Base-by-base conservation (phyloP, 495 filamentous ascomycete genomes). In the Ramalina intermedia region DNA sequence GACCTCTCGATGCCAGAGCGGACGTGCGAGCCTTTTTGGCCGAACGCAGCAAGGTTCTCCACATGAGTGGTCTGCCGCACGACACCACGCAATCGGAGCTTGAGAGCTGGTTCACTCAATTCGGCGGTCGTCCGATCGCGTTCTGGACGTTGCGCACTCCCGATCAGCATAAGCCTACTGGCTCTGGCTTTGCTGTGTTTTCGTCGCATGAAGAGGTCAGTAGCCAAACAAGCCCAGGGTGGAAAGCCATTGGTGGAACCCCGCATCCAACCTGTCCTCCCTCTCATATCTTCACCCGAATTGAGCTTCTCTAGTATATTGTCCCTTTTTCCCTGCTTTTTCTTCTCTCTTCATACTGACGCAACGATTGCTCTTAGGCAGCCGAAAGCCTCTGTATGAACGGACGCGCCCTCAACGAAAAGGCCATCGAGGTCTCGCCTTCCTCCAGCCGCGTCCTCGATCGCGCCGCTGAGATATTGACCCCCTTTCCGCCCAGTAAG, bases 361-460 rank as follows among this genome's bases (percentile, higher is more conserved):
- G 21, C 16, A 44, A 18, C 14, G 14, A 33, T 57, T 65, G 62
- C 41, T 43, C 54, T 50, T 59, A 91, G 86, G 87, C 87, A 46
- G 91, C 91, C 18, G 91, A 98, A 62, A 93, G 85, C 66, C 73
- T 98, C 40, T 95, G 91, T 71, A 98, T 98, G 91, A 98, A 98
- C 57, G 91, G 91, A 39, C 85, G 91, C 49, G 91, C 91, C 37
- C 73, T 98, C 43, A 98, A 96, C 58, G 91, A 98, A 63, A 96
- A 96, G 69, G 91, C 91, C 44, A 96, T 98, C 58, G 91, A 98
- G 61, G 91, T 98, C 35, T 94, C 91, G 16, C 91, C 91, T 2
- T 94, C 87, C 13, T 93, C 85, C n/a, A 88, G 84, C 65, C 79
- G 91, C 14, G 91, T 96, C 38, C 79, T 98, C 47, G 91, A 98